A percentile compares a stretch with the other conserved stretches of the same genome.
These are phyloP conservation scores for Incumbomyces lentus DNA, from an alignment of 2,329 filamentous ascomycete species.

Conservation along the genomic window DNA sequence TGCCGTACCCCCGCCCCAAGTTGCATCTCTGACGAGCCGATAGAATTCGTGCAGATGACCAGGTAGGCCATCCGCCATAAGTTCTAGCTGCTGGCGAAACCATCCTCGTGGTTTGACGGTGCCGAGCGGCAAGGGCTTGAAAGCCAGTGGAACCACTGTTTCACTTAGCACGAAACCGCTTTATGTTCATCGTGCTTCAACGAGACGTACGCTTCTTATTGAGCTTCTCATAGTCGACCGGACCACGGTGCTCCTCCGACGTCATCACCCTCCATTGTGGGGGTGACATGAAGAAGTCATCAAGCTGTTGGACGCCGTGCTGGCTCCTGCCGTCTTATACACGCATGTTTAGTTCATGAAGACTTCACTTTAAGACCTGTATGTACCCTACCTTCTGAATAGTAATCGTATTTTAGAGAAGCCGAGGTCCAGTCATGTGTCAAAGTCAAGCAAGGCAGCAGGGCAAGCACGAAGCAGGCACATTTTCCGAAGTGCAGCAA, in stretches of 20 bases:
- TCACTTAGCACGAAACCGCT: neutral
- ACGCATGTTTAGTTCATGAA: no score
- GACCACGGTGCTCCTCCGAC: neutral
- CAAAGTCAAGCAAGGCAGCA: neutral
- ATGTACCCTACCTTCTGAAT: neutral
- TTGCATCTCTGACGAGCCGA: conserved; percentile 41
- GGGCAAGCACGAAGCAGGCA: neutral
- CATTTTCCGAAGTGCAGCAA: neutral
- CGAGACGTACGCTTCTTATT: conserved; percentile 1
- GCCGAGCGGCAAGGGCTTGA: conserved; percentile 38
- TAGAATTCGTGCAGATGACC: conserved; percentile 48
- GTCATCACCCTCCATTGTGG: conserved; percentile 3
- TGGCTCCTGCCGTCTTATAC: no score
- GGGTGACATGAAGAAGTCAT: neutral
- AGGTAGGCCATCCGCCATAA: conserved; percentile 42
- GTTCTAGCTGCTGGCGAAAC: conserved; percentile 40
- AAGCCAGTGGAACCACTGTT: conserved; percentile 27
- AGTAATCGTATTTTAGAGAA: conserved; percentile 1
- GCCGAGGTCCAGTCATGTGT: neutral
- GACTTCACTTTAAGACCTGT: neutral
- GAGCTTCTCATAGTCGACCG: neutral
- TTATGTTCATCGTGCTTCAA: neutral
- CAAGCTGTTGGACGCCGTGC: neutral
- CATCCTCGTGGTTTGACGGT: conserved; percentile 43
- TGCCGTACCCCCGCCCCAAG: conserved; percentile 42